Evolutionary conservation across 148 eudicot species (phyloP).

Genomic region (Rhododendron simsii): DNA sequence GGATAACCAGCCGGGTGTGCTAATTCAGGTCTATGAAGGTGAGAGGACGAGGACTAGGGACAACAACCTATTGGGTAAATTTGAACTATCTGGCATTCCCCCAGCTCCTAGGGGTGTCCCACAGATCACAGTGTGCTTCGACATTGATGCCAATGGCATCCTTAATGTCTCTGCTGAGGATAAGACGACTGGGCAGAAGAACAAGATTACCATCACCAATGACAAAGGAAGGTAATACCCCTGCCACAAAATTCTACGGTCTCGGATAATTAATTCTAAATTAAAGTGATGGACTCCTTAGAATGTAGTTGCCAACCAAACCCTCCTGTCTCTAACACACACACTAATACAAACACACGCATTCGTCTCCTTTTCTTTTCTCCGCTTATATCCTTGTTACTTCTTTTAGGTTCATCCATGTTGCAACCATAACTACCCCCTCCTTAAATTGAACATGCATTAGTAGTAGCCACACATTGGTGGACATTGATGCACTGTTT

Average conservation of each 20-base stretch:
- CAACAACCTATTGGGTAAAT: neutral
- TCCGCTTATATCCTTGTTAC: neutral
- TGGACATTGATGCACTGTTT: neutral
- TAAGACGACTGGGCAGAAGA: slow-evolving; percentile 53
- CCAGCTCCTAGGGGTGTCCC: slow-evolving; percentile 1
- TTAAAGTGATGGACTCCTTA: neutral
- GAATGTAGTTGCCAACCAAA: too few relatives aligned
- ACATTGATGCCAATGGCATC: slow-evolving; percentile 14
- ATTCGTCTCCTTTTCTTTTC: neutral
- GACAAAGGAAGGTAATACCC: slow-evolving; percentile 36
- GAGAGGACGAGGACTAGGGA: slow-evolving; percentile 15
- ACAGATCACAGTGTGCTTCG: neutral
- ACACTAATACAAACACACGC: neutral
- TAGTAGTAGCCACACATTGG: neutral
- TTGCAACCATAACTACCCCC: neutral
- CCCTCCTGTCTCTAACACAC: too few relatives aligned
- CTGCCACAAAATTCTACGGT: neutral
- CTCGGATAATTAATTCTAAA: too few relatives aligned
- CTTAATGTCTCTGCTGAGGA: slow-evolving; percentile 50
- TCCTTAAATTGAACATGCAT: neutral
- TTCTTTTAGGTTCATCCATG: neutral
- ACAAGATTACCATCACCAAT: slow-evolving; percentile 49
- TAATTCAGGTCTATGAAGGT: slow-evolving; percentile 48
- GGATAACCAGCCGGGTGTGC: slow-evolving; percentile 46
- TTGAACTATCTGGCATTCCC: neutral